Evolutionary conservation across 2,329 filamentous ascomycete genomes (phyloP).

Genomic region (Diaporthe aspalathi): DNA sequence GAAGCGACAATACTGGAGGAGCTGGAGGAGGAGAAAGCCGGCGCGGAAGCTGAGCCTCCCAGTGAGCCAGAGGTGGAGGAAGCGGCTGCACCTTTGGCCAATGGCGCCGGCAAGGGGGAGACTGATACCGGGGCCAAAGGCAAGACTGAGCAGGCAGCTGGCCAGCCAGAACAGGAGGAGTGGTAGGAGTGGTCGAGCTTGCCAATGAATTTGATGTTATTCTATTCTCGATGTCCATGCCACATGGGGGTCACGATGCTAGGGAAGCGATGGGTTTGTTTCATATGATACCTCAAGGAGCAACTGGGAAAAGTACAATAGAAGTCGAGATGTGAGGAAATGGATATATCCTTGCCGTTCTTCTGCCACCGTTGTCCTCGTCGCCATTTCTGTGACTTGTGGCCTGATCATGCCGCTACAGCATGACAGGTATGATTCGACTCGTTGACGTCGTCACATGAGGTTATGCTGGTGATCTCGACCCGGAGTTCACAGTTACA

Average conservation of each 20-base stretch:
- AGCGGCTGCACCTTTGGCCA: conserved; percentile 12
- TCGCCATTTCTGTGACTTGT: too few relatives aligned
- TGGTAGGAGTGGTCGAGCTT: conserved; percentile 8
- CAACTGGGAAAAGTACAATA: conserved; percentile 19
- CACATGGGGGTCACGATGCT: conserved; percentile 13
- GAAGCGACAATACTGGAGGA: conserved; percentile 29
- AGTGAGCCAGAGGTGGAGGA: conserved; percentile 24
- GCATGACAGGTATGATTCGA: neutral
- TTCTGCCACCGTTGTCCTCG: neutral
- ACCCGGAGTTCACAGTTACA: too few relatives aligned
- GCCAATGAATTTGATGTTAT: conserved; percentile 11
- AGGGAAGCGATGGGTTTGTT: conserved; percentile 34
- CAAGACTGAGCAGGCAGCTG: neutral
- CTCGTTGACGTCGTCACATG: neutral
- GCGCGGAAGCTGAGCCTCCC: conserved; percentile 9
- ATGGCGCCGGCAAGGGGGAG: conserved; percentile 32
- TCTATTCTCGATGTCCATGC: conserved; percentile 30
- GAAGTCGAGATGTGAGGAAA: conserved; percentile 7
- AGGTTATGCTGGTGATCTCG: neutral
- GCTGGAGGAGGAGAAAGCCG: conserved; percentile 9
- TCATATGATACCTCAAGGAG: conserved; percentile 40
- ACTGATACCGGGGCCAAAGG: too few relatives aligned
- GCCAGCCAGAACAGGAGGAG: conserved; percentile 18
- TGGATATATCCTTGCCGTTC: conserved; percentile 33
- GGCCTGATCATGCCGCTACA: neutral